Base-by-base conservation (phyloP, 768 basidiomycete species). In the Sporobolomyces phaffii region DNA sequence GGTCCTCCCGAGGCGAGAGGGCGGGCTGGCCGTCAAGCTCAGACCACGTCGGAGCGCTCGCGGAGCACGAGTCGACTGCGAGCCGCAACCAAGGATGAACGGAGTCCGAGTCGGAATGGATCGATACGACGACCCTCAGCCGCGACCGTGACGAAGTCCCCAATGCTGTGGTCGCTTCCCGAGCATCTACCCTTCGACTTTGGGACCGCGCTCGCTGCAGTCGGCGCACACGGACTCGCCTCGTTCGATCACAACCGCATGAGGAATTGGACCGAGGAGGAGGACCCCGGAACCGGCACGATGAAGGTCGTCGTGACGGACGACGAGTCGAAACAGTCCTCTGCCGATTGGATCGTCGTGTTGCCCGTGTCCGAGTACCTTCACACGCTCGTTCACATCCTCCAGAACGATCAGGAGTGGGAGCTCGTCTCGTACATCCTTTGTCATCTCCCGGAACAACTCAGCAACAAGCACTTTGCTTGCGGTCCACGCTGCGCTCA, bases 391-490 rank as follows among this genome's bases (percentile, higher is more conserved):
- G 79, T 85, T 57, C 79, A 79, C 3, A 82, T 96, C 66, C 77
- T 98, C 44, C 83, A 86, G 63, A 81, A 81, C 45, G 91, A 92
- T 73, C 83, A 81, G 50, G 89, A 86, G 68, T 98, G 94, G 93
- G 96, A 98, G 64, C 81, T 98, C 44, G 81, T 96, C 15, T 91
- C 91, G 3, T 98, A 96, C 74, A 81, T 92, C 7, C 81, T 99
- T 7, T 91, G 89, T 74, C 89, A 94, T 78, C 82, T 99, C 0
- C 93, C 96, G 2, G 82, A 85, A 13, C 92, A 98, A 75, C 82
- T 98, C 14, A 81, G 89, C 63, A 98, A 98, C 82, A 98, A 97
- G 77, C 91, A 98, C 74, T 82, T 97, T 58, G 93, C 96, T 77
- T 96, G 93, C 75, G 96, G 96, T 1, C 90, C 90, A 0, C 84